Percentiles rank a stretch among this genome's conserved stretches.
Conservation (phyloP, 495 filamentous ascomycete genomes). For the Penicillium egyptiacum region DNA sequence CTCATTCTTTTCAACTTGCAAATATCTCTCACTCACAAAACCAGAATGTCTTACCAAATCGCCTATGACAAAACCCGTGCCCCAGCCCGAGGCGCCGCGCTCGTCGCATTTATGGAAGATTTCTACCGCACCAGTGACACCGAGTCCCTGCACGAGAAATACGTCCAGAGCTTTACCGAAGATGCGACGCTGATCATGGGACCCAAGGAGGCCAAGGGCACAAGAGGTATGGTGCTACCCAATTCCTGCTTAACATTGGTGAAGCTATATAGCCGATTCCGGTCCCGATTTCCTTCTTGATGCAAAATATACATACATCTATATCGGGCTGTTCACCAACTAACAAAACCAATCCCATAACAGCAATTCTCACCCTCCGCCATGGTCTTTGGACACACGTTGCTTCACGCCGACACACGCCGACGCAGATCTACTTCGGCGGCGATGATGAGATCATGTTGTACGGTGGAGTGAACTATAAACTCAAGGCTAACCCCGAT, state of each 20-base stretch:
- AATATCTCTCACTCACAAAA: neutral
- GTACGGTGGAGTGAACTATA: conserved; percentile 57
- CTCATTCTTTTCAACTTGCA: neutral
- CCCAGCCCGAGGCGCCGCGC: conserved; percentile 32
- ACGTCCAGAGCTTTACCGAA: conserved; percentile 53
- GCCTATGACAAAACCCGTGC: conserved; percentile 31
- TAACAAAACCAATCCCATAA: neutral
- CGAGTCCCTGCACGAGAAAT: conserved; percentile 55
- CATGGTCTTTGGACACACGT: conserved; percentile 60
- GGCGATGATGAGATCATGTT: conserved; percentile 60
- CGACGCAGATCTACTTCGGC: conserved; percentile 53
- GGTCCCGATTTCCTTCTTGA: neutral
- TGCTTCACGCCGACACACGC: conserved; percentile 48
- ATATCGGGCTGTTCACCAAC: neutral
- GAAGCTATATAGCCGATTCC: neutral
- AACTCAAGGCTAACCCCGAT: conserved; percentile 48
- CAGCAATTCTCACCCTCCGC: conserved; percentile 56
- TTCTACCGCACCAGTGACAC: conserved; percentile 62
- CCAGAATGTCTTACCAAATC: conserved; percentile 43
- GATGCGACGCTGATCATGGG: conserved; percentile 60
- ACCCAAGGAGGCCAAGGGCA: conserved; percentile 49
- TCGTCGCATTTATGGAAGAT: conserved; percentile 52
- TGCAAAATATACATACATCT: neutral
- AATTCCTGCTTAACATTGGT: neutral
- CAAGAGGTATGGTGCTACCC: conserved; percentile 41